Percentiles rank a stretch among this genome's conserved stretches.
phyloP scores from a whole-genome alignment of 2,329 filamentous ascomycete genomes.

The Alternaria sp. region DNA sequence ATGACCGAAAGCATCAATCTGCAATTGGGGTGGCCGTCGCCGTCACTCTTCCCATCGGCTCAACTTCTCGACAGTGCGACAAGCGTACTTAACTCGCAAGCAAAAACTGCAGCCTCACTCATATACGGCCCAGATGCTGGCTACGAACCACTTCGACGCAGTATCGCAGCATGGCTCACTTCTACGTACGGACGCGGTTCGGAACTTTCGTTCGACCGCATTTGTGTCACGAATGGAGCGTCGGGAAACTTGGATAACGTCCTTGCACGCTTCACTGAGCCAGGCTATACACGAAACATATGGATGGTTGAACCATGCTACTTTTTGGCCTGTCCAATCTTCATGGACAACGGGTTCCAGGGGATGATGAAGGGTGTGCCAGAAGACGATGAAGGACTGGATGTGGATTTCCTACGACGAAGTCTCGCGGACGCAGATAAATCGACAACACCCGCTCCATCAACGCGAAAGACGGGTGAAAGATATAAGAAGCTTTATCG shows the following conservation, averaged over 20 bases:
- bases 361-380: conserved; percentile 70
- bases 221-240: conserved; percentile 81
- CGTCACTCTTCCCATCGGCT: conserved; percentile 65
- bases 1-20: conserved; percentile 62
- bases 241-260: conserved; percentile 46
- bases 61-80: conserved; percentile 65
- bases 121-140: conserved; percentile 79
- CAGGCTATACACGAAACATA: conserved; percentile 64
- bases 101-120: conserved; percentile 64
- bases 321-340: conserved; percentile 76
- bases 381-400: conserved; percentile 76
- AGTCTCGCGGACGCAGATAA: conserved; percentile 56
- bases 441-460: conserved; percentile 28
- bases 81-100: conserved; percentile 63
- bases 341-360: conserved; percentile 76
- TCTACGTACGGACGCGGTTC: conserved; percentile 59
- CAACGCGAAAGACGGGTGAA: conserved; percentile 61
- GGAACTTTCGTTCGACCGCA: conserved; percentile 58
- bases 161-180: conserved; percentile 71
- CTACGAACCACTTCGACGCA: conserved; percentile 69
- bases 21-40: conserved; percentile 69
- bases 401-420: conserved; percentile 63
- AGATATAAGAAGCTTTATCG: conserved; percentile 75
- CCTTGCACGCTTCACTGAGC: neutral
- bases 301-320: conserved; percentile 83